phyloP scores from a whole-genome alignment of 2,329 filamentous ascomycete species.

The Tolypocladium paradoxum region DNA sequence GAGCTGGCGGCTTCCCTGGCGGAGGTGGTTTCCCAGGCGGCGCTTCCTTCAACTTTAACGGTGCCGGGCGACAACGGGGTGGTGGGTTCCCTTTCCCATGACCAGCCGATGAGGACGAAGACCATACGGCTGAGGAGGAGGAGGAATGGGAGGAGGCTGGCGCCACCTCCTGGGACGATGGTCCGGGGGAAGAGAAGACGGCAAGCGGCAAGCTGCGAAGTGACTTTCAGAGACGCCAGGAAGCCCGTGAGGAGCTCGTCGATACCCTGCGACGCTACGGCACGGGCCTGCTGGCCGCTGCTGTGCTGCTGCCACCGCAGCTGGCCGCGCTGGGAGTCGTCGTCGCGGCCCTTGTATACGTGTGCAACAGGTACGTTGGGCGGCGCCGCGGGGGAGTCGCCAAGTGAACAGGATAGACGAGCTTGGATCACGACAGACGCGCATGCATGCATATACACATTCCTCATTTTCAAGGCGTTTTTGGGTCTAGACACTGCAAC shows the following conservation, averaged over 20 bases:
- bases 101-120: slow-evolving; percentile 31
- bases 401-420: slow-evolving; percentile 13
- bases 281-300: slow-evolving; percentile 28
- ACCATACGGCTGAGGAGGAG: slow-evolving; percentile 22
- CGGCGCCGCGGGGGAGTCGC: background rate
- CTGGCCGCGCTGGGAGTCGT: slow-evolving; percentile 26
- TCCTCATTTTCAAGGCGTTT: slow-evolving; percentile 20
- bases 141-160: slow-evolving; percentile 14
- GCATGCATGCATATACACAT: slow-evolving; percentile 7
- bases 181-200: slow-evolving; percentile 5
- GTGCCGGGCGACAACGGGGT: slow-evolving; percentile 23
- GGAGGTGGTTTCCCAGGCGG: slow-evolving; percentile 20
- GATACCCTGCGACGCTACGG: slow-evolving; percentile 31
- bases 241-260: slow-evolving; percentile 26
- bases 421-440: slow-evolving; percentile 3
- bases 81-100: slow-evolving; percentile 35
- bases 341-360: slow-evolving; percentile 27
- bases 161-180: slow-evolving; percentile 11
- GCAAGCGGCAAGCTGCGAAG: slow-evolving; percentile 16
- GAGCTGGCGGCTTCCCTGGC: slow-evolving; percentile 38
- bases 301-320: slow-evolving; percentile 35
- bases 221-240: slow-evolving; percentile 19
- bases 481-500: slow-evolving; percentile 1
- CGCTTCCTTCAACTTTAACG: slow-evolving; percentile 44
- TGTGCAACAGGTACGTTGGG: slow-evolving; percentile 22